These are phyloP conservation scores for Spizellomyces punctatus DNA, from an alignment of 192 early-diverging fungal species.

Conservation along the genomic window DNA sequence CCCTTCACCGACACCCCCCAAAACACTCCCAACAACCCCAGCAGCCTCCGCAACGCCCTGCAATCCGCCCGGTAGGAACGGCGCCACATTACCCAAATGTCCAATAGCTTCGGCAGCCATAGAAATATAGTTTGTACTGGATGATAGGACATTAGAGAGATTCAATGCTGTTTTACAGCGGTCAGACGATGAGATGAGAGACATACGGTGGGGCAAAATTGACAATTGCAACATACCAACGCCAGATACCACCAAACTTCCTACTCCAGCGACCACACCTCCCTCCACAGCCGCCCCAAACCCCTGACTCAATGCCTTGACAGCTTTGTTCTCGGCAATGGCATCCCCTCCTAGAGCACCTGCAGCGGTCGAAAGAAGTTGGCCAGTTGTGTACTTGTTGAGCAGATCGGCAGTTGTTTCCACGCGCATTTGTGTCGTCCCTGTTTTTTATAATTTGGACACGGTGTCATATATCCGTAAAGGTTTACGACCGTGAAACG, in stretches of 20 bases:
- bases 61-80: conserved; percentile 28
- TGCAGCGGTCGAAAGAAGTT: conserved; percentile 17
- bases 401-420: background rate
- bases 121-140: conserved; percentile 23
- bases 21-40: conserved; percentile 19
- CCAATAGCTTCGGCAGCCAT: conserved; percentile 32
- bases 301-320: conserved; percentile 30
- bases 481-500: conserved; percentile 15
- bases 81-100: conserved; percentile 36
- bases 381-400: conserved; percentile 23
- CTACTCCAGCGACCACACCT: conserved; percentile 36
- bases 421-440: conserved; percentile 27
- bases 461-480: background rate
- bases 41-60: conserved; percentile 34
- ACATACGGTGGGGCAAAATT: no score
- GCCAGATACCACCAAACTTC: conserved; percentile 32
- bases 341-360: conserved; percentile 3
- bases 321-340: background rate
- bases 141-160: background rate
- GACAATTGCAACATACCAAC: conserved; percentile 21
- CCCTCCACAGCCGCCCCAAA: conserved; percentile 37
- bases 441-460: conserved; percentile 13
- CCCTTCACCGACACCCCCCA: conserved; percentile 10
- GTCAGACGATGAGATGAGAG: conserved; percentile 4
- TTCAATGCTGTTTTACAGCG: conserved; percentile 1